Conservation (phyloP, 345 rosid species). For the Syzygium jambos region DNA sequence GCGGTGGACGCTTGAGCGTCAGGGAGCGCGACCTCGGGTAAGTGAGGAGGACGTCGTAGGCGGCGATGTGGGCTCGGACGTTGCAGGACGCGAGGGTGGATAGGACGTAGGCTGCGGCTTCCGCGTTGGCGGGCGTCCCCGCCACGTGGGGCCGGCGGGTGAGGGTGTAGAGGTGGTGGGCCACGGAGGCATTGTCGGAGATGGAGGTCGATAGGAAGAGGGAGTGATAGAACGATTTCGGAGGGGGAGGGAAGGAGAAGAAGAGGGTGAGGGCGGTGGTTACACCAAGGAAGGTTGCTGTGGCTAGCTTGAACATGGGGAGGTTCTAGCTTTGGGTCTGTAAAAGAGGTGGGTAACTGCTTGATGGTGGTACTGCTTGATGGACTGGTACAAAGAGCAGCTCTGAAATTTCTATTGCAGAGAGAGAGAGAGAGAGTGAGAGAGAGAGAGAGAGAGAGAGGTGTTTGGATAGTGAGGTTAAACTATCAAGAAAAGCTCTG, state of each 20-base stretch:
- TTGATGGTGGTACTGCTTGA: neutral
- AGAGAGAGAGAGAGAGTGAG: too few species aligned
- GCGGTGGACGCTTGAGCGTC: conserved; percentile 19
- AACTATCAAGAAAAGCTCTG: too few species aligned
- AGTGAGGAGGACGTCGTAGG: conserved; percentile 58
- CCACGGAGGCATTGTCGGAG: conserved; percentile 47
- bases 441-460: neutral
- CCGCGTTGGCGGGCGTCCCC: conserved; percentile 70
- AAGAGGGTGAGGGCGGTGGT: conserved; percentile 29
- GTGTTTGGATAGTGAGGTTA: neutral
- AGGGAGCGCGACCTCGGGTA: conserved; percentile 63
- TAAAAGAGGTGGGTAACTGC: neutral
- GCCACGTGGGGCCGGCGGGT: conserved; percentile 79
- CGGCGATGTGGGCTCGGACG: conserved; percentile 23
- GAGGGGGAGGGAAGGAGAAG: conserved; percentile 20
- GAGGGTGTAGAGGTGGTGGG: conserved; percentile 58
- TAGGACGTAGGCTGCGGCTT: conserved; percentile 51
- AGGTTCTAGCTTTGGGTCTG: neutral
- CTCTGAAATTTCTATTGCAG: neutral
- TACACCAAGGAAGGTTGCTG: conserved; percentile 18
- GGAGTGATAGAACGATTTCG: conserved; percentile 43
- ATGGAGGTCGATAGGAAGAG: conserved; percentile 50
- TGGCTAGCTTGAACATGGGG: conserved; percentile 19
- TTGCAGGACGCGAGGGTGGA: conserved; percentile 37
- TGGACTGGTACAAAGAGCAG: neutral